Evolutionary conservation across 2,329 filamentous ascomycete species (phyloP).

Genomic region (Stemphylium lycopersici): DNA sequence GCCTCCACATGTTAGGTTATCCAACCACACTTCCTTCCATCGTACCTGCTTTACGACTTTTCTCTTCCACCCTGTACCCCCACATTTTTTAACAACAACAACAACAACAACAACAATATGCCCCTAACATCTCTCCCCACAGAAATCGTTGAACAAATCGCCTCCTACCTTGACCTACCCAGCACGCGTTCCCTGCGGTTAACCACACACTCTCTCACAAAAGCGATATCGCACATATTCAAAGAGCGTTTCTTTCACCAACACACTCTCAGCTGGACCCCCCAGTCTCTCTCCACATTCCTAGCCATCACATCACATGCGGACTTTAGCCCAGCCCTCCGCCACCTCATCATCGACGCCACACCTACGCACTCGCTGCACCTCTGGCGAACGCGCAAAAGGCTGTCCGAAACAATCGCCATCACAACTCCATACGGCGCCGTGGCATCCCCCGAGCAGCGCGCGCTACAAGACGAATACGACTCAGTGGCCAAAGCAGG

Average conservation of each 20-base stretch:
- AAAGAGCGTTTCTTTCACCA: slow-evolving; percentile 31
- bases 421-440: slow-evolving; percentile 2
- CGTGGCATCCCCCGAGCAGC: background rate
- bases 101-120: slow-evolving; percentile 1
- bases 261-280: slow-evolving; percentile 26
- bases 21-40: background rate
- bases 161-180: slow-evolving; percentile 22
- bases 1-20: background rate
- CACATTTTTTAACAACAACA: background rate
- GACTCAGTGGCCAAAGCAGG: slow-evolving; percentile 7
- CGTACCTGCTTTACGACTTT: background rate
- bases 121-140: slow-evolving; percentile 26
- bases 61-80: background rate
- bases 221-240: slow-evolving; percentile 26
- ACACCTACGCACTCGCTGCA: slow-evolving; percentile 32
- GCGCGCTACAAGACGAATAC: slow-evolving; percentile 9
- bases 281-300: slow-evolving; percentile 19
- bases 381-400: slow-evolving; percentile 28
- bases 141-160: slow-evolving; percentile 32
- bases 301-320: slow-evolving; percentile 22
- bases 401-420: slow-evolving; percentile 10
- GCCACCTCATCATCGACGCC: slow-evolving; percentile 33
- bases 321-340: slow-evolving; percentile 23
- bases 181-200: slow-evolving; percentile 29
- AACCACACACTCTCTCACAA: slow-evolving; percentile 18